Percentiles rank a stretch among this genome's conserved stretches.
Evolutionary conservation across 1,139 yeast genomes (phyloP).

Genomic region (Geotrichum fermentans): DNA sequence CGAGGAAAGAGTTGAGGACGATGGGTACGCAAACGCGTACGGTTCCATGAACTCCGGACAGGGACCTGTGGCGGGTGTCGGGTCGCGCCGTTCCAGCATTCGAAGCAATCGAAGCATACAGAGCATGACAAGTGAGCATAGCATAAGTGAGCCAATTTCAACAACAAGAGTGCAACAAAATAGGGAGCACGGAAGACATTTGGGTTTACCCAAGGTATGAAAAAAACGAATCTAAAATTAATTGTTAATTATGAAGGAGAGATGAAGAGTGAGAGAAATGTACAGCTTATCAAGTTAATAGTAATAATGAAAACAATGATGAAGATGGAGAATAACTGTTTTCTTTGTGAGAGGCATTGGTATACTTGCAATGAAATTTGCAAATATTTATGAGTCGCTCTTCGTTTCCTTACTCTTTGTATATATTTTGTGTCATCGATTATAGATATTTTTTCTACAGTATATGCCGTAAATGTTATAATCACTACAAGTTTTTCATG

Average conservation of each 20-base stretch:
- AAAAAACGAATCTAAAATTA: background rate
- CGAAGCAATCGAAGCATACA: background rate
- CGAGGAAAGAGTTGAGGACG: background rate
- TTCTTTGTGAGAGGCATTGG: too few species aligned
- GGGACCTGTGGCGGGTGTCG: background rate
- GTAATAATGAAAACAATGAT: too few species aligned
- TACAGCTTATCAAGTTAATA: too few species aligned
- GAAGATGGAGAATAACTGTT: too few species aligned
- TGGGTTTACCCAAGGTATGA: conserved; percentile 11
- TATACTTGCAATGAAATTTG: too few species aligned
- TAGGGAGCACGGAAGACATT: conserved; percentile 16
- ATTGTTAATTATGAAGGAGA: background rate
- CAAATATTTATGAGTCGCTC: too few species aligned
- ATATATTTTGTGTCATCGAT: too few species aligned
- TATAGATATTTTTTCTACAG: too few species aligned
- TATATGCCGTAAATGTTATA: too few species aligned
- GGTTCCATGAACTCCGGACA: background rate
- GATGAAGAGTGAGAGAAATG: too few species aligned
- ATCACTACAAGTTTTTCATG: too few species aligned
- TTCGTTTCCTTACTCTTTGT: too few species aligned
- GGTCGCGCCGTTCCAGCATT: background rate
- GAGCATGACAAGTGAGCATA: conserved; percentile 12
- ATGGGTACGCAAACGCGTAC: background rate
- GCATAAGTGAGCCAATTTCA: conserved; percentile 17
- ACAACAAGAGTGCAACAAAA: conserved; percentile 4